phyloP scores from a whole-genome alignment of 352 stramenopile genomes.

The Phytopythium boreale region DNA sequence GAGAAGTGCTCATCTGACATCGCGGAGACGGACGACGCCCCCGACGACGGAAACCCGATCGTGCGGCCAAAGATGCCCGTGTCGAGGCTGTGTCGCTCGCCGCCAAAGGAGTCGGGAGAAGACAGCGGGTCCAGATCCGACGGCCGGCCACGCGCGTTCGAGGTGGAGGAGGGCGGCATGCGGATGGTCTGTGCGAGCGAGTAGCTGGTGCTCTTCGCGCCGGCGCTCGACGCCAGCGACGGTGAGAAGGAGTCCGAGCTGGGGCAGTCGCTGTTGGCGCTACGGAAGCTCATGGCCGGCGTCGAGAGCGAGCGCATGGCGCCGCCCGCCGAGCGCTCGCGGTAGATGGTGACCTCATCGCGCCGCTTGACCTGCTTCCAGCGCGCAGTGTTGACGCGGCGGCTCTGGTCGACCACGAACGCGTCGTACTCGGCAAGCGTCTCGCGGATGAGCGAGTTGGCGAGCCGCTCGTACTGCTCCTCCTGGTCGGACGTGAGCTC shows the following conservation, averaged over 20 bases:
- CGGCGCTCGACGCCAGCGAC: constrained; percentile 5
- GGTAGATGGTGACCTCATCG: constrained; percentile 44
- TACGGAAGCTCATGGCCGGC: constrained; percentile 21
- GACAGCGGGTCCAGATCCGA: constrained; percentile 1
- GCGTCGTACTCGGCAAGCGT: constrained; percentile 47
- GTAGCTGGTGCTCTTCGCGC: background rate
- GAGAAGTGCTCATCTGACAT: background rate
- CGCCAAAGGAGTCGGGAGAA: constrained; percentile 2
- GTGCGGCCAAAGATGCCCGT: constrained; percentile 5
- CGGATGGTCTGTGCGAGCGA: constrained; percentile 9
- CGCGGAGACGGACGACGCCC: background rate
- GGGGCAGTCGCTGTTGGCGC: constrained; percentile 7
- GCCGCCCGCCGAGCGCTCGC: constrained; percentile 21
- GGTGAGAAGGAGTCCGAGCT: constrained; percentile 7
- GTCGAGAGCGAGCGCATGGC: constrained; percentile 9
- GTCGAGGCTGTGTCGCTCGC: background rate
- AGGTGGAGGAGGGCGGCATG: constrained; percentile 3
- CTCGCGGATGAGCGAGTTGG: constrained; percentile 42
- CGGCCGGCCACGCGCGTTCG: background rate
- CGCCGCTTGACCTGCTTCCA: constrained; percentile 42
- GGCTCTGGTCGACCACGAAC: constrained; percentile 32
- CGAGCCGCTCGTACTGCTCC: constrained; percentile 43
- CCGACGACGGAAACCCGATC: constrained; percentile 11
- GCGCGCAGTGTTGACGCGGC: constrained; percentile 28
- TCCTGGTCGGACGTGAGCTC: constrained; percentile 38